Base-by-base conservation (phyloP, 139 green algal genomes). In the Closterium sp. region DNA sequence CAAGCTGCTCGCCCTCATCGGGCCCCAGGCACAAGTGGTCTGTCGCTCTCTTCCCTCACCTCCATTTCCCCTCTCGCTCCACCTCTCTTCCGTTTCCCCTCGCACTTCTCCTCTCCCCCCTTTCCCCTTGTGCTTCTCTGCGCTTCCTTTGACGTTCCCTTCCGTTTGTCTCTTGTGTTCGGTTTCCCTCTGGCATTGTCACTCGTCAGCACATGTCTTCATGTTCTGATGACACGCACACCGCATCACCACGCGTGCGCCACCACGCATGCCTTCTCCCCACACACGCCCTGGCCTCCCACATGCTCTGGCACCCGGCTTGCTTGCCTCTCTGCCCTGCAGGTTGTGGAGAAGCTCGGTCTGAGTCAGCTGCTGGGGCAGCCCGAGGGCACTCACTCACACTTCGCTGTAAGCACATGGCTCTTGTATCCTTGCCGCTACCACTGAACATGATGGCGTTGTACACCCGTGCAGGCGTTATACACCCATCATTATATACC, bases 371-470 rank as follows among this genome's bases (percentile, higher is more conserved):
- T 93, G 19, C 33, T 92, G 36, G 91, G 91, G 19, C 88, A 88
- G 55, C 91, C 91, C 4, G 93, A 93, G 25, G 91, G 91, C 28
- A 84, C 33, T 21, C 38, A 93, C 28, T 55, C 30, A 83, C 88
- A 93, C 38, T 93, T 93, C 64, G 34, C 31, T 33, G 91, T 93
- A 69, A 90, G 85, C 12, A 28, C n/a, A n/a, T n/a, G n/a, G n/a
- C n/a, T n/a, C n/a, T n/a, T n/a, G n/a, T n/a, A n/a, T n/a, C n/a
- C n/a, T n/a, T n/a, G n/a, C n/a, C n/a, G n/a, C n/a, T n/a, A n/a
- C n/a, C n/a, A n/a, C n/a, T n/a, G n/a, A n/a, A n/a, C n/a, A n/a
- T n/a, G n/a, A n/a, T n/a, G n/a, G n/a, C n/a, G n/a, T n/a, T n/a
- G n/a, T n/a, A n/a, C n/a, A n/a, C n/a, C n/a, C n/a, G n/a, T n/a